Percentiles rank a stretch among this genome's conserved stretches.
Evolutionary conservation across 768 basidiomycete genomes (phyloP).

Genomic region (Udeniomyces megalosporus): DNA sequence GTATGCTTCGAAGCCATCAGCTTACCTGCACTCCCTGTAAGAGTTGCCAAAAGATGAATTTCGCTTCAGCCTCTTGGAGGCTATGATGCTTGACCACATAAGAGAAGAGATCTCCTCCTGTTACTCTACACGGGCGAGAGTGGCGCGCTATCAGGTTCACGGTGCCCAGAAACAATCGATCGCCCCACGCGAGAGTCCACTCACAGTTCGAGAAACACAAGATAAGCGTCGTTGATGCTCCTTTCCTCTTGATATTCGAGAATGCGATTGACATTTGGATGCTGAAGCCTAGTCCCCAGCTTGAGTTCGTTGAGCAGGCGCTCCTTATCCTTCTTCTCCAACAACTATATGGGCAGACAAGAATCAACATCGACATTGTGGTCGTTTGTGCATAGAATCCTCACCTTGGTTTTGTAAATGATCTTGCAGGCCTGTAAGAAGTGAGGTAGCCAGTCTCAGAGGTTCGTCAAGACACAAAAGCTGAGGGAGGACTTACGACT

Average conservation of each 20-base stretch:
- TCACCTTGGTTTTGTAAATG: background rate
- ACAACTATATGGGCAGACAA: no score
- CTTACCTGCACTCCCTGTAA: slow-evolving; percentile 10
- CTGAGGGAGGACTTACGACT: background rate
- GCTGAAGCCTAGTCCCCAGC: background rate
- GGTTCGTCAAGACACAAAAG: background rate
- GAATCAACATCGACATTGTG: no score
- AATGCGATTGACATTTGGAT: slow-evolving; percentile 1
- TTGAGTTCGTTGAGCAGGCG: slow-evolving; percentile 3
- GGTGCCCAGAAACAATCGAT: no score
- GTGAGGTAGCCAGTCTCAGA: no score
- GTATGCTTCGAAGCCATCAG: background rate
- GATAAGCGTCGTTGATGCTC: background rate
- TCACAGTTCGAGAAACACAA: slow-evolving; percentile 1
- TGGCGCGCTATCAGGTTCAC: no score
- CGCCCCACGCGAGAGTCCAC: background rate
- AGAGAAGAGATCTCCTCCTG: slow-evolving; percentile 12
- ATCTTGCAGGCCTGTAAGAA: slow-evolving; percentile 3
- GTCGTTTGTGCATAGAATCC: no score
- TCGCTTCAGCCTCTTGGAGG: slow-evolving; percentile 7
- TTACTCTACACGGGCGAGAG: no score
- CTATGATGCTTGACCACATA: slow-evolving; percentile 1
- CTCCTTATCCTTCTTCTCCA: background rate
- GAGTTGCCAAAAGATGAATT: slow-evolving; percentile 10
- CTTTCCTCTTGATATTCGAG: background rate